phyloP scores from a whole-genome alignment of 1,139 yeast species.

The Wickerhamiella infanticola region DNA sequence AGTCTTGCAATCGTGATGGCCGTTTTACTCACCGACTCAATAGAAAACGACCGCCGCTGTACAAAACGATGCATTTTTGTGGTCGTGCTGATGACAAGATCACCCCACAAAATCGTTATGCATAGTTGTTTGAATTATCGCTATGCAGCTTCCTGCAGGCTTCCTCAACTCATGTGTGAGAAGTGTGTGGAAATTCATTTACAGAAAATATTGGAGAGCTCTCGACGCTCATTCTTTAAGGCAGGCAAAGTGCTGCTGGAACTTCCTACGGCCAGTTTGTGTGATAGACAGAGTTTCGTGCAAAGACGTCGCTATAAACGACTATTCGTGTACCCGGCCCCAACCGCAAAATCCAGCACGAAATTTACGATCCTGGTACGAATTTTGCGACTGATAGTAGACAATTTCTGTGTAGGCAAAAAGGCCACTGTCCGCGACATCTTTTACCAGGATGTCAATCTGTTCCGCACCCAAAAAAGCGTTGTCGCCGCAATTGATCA shows the following conservation, averaged over 20 bases:
- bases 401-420: constrained; percentile 7
- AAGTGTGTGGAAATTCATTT: not conserved
- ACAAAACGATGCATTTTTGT: not conserved
- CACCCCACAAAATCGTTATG: not conserved
- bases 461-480: constrained; percentile 35
- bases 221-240: not conserved
- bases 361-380: constrained; percentile 9
- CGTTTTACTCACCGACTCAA: not conserved
- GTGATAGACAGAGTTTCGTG: not conserved
- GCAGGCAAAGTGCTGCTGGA: not conserved
- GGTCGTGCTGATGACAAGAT: not conserved
- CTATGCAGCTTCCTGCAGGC: not conserved
- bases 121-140: not conserved
- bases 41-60: not conserved
- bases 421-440: constrained; percentile 42
- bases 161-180: not conserved
- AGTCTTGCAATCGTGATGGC: constrained; percentile 3
- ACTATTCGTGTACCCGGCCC: not conserved
- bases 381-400: constrained; percentile 5
- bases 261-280: not conserved
- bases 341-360: not conserved
- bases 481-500: constrained; percentile 32
- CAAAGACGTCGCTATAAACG: not conserved
- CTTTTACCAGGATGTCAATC: constrained; percentile 45
- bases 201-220: not conserved